Conservation (phyloP, 305 asterid species). For the Solanum aculeatissimum region DNA sequence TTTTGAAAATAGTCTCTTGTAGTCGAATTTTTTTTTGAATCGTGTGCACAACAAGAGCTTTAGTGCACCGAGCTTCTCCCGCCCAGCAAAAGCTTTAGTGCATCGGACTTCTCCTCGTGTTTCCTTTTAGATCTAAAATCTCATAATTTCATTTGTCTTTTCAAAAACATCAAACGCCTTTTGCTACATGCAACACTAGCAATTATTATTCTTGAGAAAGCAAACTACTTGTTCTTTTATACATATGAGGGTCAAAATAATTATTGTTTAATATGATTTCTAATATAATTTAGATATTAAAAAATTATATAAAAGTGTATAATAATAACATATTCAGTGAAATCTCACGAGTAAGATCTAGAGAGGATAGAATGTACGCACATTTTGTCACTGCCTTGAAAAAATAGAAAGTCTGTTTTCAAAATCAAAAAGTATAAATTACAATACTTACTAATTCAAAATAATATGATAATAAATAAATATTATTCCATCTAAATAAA, state of each 20-base stretch:
- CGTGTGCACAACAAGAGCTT: too few species aligned
- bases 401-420: too few species aligned
- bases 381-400: too few species aligned
- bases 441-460: neutral
- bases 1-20: too few species aligned
- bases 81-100: too few species aligned
- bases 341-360: too few species aligned
- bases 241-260: neutral
- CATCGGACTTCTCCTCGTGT: too few species aligned
- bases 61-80: too few species aligned
- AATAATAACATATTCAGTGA: too few species aligned
- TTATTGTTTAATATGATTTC: neutral
- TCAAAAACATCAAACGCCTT: neutral
- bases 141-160: neutral
- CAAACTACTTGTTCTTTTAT: neutral
- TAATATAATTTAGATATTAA: neutral
- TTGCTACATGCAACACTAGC: neutral
- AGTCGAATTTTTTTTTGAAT: too few species aligned
- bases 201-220: neutral
- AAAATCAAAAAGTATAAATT: neutral
- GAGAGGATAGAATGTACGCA: too few species aligned
- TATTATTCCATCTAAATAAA: neutral
- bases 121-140: neutral
- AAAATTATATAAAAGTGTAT: neutral
- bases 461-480: neutral